These are phyloP conservation scores for Corchorus olitorius DNA, from an alignment of 345 rosid species.

Conservation along the genomic window DNA sequence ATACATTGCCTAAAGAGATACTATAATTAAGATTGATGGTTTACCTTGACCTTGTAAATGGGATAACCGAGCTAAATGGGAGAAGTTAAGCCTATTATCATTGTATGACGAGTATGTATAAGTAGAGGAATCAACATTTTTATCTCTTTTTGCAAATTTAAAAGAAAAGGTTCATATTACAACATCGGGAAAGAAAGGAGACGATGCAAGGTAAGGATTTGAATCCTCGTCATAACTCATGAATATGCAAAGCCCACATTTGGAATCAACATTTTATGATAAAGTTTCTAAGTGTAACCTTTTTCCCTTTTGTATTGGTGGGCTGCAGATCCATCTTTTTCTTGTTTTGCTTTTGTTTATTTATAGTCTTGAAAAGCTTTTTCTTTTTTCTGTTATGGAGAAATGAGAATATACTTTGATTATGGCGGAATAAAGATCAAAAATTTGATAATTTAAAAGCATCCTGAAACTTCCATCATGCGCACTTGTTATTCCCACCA, in stretches of 20 bases:
- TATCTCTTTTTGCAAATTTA: too few species aligned
- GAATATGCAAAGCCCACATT: too few species aligned
- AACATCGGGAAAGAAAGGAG: too few species aligned
- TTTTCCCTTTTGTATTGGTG: not conserved
- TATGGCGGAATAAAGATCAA: not conserved
- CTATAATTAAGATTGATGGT: too few species aligned
- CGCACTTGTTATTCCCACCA: not conserved
- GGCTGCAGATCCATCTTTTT: conserved; percentile 5
- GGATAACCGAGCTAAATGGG: not conserved
- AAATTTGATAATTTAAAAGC: not conserved
- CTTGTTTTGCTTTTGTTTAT: not conserved
- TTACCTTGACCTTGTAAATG: too few species aligned
- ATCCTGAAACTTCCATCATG: conserved; percentile 1
- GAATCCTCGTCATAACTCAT: too few species aligned
- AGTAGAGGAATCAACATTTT: not conserved
- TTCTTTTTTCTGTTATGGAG: not conserved
- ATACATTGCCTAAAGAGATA: too few species aligned
- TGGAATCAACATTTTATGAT: not conserved
- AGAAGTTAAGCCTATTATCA: not conserved
- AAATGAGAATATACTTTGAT: not conserved
- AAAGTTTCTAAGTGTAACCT: too few species aligned
- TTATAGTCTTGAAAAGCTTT: not conserved
- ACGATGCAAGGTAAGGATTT: too few species aligned
- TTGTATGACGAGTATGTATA: not conserved
- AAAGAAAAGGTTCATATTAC: too few species aligned